These are phyloP conservation scores for Simmondsia chinensis DNA, from an alignment of 148 eudicot species.

Conservation along the genomic window DNA sequence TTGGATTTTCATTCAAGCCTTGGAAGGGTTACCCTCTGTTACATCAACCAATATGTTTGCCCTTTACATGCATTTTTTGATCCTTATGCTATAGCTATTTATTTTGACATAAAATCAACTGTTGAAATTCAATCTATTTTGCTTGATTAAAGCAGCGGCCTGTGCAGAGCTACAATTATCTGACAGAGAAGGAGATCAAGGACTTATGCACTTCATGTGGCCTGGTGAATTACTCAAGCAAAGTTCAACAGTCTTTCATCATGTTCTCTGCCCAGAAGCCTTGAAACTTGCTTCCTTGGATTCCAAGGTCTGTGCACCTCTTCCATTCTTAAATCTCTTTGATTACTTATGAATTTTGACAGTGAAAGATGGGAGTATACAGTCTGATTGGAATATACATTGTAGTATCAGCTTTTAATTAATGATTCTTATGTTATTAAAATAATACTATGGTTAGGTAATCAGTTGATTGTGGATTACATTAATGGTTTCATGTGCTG, in stretches of 20 bases:
- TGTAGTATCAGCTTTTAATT: not conserved
- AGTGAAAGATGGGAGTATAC: constrained; percentile 2
- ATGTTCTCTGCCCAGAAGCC: constrained; percentile 83
- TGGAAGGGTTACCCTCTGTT: too few species aligned
- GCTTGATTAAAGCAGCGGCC: constrained; percentile 26
- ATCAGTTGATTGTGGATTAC: constrained; percentile 3
- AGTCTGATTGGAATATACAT: not conserved
- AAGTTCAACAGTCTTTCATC: constrained; percentile 66
- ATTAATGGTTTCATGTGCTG: constrained; percentile 11
- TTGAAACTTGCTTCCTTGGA: constrained; percentile 21
- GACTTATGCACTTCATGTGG: constrained; percentile 84
- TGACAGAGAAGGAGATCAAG: constrained; percentile 73
- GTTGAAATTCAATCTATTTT: not conserved
- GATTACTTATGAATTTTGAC: not conserved
- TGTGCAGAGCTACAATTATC: constrained; percentile 28
- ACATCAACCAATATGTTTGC: too few species aligned
- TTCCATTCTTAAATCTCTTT: not conserved
- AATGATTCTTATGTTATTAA: not conserved
- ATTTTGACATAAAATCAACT: not conserved
- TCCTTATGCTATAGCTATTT: not conserved
- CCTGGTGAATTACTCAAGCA: constrained; percentile 56
- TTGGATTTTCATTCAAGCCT: too few species aligned
- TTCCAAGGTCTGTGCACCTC: constrained; percentile 12
- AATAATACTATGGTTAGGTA: constrained; percentile 2
- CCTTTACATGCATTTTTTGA: not conserved